These are phyloP conservation scores for Candida ascalaphidarum DNA, from an alignment of 805 yeast genomes.

Conservation along the genomic window DNA sequence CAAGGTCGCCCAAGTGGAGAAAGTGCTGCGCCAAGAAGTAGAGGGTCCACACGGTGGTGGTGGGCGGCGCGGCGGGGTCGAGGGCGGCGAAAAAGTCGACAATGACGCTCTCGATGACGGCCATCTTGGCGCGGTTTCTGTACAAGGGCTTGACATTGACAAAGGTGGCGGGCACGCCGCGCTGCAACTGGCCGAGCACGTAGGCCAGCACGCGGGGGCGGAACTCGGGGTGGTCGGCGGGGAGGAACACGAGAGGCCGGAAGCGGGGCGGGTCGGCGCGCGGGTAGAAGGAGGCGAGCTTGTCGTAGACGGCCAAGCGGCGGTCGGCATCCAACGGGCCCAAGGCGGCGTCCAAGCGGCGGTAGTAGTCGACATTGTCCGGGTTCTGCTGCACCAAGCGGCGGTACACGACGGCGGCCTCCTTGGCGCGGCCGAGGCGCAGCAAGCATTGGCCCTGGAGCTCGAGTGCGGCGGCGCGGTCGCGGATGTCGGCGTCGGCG, in stretches of 20 bases:
- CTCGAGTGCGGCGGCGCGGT: constrained; percentile 56
- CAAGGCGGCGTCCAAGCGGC: constrained; percentile 56
- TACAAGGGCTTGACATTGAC: constrained; percentile 79
- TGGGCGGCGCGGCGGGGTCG: constrained; percentile 26
- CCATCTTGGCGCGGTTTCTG: constrained; percentile 28
- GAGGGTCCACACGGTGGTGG: constrained; percentile 56
- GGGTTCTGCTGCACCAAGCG: constrained; percentile 77
- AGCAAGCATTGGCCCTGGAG: constrained; percentile 56
- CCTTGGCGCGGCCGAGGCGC: constrained; percentile 46
- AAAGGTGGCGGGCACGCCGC: constrained; percentile 89
- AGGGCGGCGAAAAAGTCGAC: constrained; percentile 32
- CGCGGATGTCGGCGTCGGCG: constrained; percentile 43
- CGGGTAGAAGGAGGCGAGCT: constrained; percentile 66
- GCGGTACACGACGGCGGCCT: constrained; percentile 65
- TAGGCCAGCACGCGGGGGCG: constrained; percentile 42
- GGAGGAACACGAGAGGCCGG: constrained; percentile 68
- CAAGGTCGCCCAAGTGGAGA: constrained; percentile 45
- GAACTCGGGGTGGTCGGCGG: constrained; percentile 43
- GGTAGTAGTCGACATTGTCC: constrained; percentile 61
- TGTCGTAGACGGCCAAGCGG: constrained; percentile 57
- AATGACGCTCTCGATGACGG: constrained; percentile 48
- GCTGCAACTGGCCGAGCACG: constrained; percentile 50
- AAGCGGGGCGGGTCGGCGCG: constrained; percentile 72
- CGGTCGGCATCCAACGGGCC: constrained; percentile 41
- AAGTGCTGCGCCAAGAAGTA: constrained; percentile 77